These are phyloP conservation scores for Orbilia ellipsospora DNA, from an alignment of 2,329 filamentous ascomycete genomes.

Conservation along the genomic window DNA sequence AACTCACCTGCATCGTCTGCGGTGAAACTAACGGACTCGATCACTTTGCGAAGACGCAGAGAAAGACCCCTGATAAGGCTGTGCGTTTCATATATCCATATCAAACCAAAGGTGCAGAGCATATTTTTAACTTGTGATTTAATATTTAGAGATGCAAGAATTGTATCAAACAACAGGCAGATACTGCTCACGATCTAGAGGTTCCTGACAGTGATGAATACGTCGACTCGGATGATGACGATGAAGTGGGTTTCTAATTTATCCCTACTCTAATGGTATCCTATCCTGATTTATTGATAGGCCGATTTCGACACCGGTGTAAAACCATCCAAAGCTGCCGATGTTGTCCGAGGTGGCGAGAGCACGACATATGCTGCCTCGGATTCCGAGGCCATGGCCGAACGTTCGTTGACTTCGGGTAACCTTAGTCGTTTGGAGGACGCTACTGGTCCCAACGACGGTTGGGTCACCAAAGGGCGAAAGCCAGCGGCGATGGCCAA, in stretches of 20 bases:
- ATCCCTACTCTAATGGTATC: background rate
- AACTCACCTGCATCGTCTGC: conserved; percentile 67
- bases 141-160: conserved; percentile 52
- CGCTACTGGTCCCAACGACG: conserved; percentile 2
- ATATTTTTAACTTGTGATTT: background rate
- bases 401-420: conserved; percentile 14
- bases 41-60: conserved; percentile 67
- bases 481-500: background rate
- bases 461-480: conserved; percentile 36
- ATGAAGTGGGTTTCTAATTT: conserved; percentile 18
- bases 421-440: conserved; percentile 25
- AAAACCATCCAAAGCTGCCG: conserved; percentile 3
- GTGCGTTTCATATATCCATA: conserved; percentile 60
- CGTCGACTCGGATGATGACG: conserved; percentile 1
- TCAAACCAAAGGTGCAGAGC: background rate
- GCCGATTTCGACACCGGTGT: conserved; percentile 38
- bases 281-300: background rate
- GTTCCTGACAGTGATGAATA: conserved; percentile 48
- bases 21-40: conserved; percentile 65
- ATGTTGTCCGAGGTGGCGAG: conserved; percentile 9
- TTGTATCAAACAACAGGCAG: conserved; percentile 55
- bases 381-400: background rate
- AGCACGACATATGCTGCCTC: conserved; percentile 22
- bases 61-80: conserved; percentile 65
- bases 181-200: conserved; percentile 56